These are phyloP conservation scores for Aspergillus eucalypticola DNA, from an alignment of 2,329 filamentous ascomycete species.

Conservation along the genomic window DNA sequence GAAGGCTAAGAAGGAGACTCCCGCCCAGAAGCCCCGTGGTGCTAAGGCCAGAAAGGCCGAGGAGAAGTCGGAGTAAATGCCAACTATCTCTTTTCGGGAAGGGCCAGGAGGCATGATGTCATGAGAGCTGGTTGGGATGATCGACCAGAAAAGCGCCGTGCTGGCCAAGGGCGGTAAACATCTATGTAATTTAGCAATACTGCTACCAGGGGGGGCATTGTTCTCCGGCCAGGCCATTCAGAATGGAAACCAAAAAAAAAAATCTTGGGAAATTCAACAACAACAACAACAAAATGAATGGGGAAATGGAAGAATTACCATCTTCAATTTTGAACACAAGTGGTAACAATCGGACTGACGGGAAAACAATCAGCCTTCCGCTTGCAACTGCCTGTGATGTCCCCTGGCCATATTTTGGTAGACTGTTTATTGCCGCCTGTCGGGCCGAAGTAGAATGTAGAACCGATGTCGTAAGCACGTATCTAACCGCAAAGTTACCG, in stretches of 20 bases:
- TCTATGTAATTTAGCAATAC: constrained; percentile 35
- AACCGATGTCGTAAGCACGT: constrained; percentile 8
- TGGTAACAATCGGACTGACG: constrained; percentile 6
- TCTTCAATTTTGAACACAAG: background rate
- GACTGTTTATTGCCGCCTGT: constrained; percentile 21
- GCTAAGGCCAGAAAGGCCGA: constrained; percentile 73
- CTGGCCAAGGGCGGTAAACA: constrained; percentile 27
- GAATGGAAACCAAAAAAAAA: constrained; percentile 18
- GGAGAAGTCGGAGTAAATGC: constrained; percentile 39
- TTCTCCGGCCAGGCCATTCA: constrained; percentile 16
- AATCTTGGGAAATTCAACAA: constrained; percentile 2
- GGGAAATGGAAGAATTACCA: constrained; percentile 1
- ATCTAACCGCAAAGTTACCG: constrained; percentile 19
- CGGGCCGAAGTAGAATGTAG: constrained; percentile 27
- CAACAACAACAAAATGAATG: constrained; percentile 12
- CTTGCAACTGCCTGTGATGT: constrained; percentile 5
- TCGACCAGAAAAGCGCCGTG: constrained; percentile 23
- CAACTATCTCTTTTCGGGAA: constrained; percentile 1
- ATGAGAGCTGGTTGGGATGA: constrained; percentile 16
- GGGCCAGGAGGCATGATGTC: constrained; percentile 14
- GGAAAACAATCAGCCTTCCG: constrained; percentile 23
- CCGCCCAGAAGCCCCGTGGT: constrained; percentile 74
- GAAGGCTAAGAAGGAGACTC: constrained; percentile 72
- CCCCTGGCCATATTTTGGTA: background rate
- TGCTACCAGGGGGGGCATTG: constrained; percentile 18